These are phyloP conservation scores for Chalara sp. DNA, from an alignment of 2,329 filamentous ascomycete genomes.

Conservation along the genomic window DNA sequence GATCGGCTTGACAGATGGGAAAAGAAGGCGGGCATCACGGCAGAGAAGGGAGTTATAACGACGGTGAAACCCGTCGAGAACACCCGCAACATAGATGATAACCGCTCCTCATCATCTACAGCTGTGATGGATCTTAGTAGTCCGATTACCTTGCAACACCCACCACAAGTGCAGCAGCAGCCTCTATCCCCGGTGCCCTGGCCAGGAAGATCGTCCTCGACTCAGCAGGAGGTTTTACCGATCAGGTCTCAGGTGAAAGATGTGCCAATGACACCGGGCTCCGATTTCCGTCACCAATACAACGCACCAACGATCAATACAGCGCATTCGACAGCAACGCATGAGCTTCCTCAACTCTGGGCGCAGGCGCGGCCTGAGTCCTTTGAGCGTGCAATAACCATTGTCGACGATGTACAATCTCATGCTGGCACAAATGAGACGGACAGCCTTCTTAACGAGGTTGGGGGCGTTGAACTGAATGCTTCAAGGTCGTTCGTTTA, in stretches of 20 bases:
- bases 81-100: no score
- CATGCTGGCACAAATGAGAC: constrained; percentile 25
- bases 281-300: constrained; percentile 3
- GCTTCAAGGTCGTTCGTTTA: constrained; percentile 39
- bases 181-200: constrained; percentile 10
- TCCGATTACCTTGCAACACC: no score
- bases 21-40: no score
- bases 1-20: constrained; percentile 36
- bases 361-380: constrained; percentile 5
- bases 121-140: no score
- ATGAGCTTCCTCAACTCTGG: no score
- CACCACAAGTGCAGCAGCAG: constrained; percentile 10
- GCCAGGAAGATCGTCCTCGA: constrained; percentile 11
- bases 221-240: constrained; percentile 4
- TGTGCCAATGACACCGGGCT: neutral
- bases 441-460: constrained; percentile 29
- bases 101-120: no score
- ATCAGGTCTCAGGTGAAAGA: constrained; percentile 2
- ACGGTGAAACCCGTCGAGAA: no score
- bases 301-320: no score
- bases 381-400: constrained; percentile 16
- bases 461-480: constrained; percentile 34
- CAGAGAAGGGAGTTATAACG: no score
- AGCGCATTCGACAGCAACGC: no score
- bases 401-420: constrained; percentile 23